Evolutionary conservation across 1,139 yeast genomes (phyloP), one percentile per base, ranked within the genome.

Genomic region (Magnusiomyces clavatus): DNA sequence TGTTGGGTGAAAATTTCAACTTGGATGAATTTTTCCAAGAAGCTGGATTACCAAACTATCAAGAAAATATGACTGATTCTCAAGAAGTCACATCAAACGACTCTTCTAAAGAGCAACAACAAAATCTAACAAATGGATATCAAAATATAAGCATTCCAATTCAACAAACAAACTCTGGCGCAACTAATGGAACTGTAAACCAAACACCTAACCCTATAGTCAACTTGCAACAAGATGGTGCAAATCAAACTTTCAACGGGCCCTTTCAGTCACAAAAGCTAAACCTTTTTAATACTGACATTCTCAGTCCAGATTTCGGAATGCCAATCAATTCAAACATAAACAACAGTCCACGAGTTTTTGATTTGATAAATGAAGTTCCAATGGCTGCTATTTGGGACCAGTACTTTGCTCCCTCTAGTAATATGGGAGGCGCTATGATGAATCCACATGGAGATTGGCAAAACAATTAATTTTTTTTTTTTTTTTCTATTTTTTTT

Each of bases 331-430:
- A 14, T 43, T 43, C 19, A 16, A 19, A 14, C 17, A 43, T 43
- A 46, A 43, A 43, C 6, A 24, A 81, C 56, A 82, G 81, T 3
- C 77, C 76, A 54, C 71, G 74, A 54, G 74, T 82, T 14, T 80
- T 74, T 61, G 86, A 82, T 59, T 69, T 84, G 68, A 77, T 84
- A 54, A 77, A 76, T 59, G 84, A 81, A 60, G 77, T 82, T 47
- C 86, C 90, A 1, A 74, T 79, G 29, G 86, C 83, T 46, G 75
- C 83, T 38, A 81, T 84, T 47, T 85, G 92, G 92, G 90, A 82
- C 58, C 89, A 84, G 60, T 83, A 81, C 58, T 83, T 84, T 52
- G 56, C 51, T 5, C 56, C 55, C 11, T 10, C 36, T 11, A 43
- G 37, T 35, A 41, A 17, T 24, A 24, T 24, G 8, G 38, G 47